Conservation (phyloP, 2,329 filamentous ascomycete species). For the Paecilomyces sp. region DNA sequence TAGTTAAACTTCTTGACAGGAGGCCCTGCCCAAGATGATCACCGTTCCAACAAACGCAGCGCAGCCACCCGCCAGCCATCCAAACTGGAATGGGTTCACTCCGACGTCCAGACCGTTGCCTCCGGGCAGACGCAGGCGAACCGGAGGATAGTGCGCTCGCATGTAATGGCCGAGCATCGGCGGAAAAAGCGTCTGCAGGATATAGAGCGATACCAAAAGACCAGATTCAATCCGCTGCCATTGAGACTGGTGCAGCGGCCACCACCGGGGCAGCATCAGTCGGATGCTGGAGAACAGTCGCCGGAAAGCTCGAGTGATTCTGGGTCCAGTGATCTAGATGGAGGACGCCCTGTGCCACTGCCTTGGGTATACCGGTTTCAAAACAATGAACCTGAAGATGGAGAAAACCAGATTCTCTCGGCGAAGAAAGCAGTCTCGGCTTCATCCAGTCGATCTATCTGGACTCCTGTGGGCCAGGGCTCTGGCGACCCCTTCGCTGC, state of each 20-base stretch:
- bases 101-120: not conserved
- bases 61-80: not conserved
- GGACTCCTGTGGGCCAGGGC: not conserved
- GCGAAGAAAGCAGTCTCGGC: not conserved
- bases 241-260: not conserved
- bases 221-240: not conserved
- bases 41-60: not conserved
- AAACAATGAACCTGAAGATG: not conserved
- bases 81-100: not conserved
- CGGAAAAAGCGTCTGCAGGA: not conserved
- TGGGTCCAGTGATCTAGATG: not conserved
- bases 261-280: not conserved
- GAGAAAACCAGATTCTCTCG: not conserved
- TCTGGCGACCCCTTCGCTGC: not conserved
- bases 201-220: not conserved
- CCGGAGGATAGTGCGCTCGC: not conserved
- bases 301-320: not conserved
- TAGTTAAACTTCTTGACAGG: not conserved
- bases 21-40: not conserved
- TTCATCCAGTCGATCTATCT: not conserved
- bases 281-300: not conserved
- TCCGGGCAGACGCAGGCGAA: not conserved
- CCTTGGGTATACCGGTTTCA: not conserved
- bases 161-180: not conserved
- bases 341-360: not conserved